A percentile compares a stretch with the other conserved stretches of the same genome.
These are phyloP conservation scores for Mycena sp. DNA, from an alignment of 1,284 basidiomycete species.

Conservation along the genomic window DNA sequence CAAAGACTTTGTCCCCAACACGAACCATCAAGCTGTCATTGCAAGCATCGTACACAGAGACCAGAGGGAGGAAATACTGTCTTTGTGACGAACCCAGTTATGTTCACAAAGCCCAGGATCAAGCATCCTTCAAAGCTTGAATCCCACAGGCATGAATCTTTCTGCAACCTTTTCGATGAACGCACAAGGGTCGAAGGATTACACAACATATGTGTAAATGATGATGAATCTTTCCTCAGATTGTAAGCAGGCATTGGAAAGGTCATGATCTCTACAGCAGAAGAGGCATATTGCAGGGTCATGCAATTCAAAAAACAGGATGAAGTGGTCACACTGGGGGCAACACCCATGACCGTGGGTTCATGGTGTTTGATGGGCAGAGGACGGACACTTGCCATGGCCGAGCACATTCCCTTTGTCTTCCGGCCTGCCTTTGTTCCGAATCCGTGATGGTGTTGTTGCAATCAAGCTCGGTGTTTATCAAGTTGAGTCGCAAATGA, in stretches of 20 bases:
- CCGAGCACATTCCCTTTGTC: no score
- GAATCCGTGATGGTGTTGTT: no score
- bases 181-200: not conserved
- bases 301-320: not conserved
- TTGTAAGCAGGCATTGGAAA: not conserved
- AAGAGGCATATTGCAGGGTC: not conserved
- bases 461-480: no score
- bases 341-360: no score
- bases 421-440: no score
- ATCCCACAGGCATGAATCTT: constrained; percentile 31
- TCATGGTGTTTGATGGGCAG: no score
- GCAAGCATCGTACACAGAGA: not conserved
- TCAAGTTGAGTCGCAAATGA: no score
- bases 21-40: not conserved
- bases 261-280: not conserved
- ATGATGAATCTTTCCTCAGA: not conserved
- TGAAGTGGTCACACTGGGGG: no score
- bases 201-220: not conserved
- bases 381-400: no score
- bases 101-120: not conserved
- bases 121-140: not conserved
- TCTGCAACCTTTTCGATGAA: constrained; percentile 27
- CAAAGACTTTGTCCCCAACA: not conserved
- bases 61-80: not conserved
- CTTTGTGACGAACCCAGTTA: not conserved